Conservation (phyloP, 73 alveolate species). For the Uronychia setigera region DNA sequence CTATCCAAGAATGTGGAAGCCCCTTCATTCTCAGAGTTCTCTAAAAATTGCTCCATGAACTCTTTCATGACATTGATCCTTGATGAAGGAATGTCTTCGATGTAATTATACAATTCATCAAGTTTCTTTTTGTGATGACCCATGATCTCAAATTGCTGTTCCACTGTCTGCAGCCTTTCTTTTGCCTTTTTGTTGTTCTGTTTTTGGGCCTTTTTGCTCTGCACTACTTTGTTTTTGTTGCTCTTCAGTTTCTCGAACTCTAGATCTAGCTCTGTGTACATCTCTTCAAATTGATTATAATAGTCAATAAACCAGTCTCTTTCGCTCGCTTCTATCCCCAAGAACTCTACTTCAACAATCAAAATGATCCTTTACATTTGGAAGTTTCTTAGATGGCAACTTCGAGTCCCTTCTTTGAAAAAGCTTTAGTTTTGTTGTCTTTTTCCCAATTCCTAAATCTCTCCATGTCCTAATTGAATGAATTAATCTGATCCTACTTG, state of each 20-base stretch:
- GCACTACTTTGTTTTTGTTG: background rate
- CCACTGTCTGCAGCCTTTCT: background rate
- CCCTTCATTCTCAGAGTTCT: background rate
- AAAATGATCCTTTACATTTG: no score
- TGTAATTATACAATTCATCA: background rate
- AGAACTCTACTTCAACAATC: no score
- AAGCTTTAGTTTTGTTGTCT: conserved; percentile 59
- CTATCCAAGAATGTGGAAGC: background rate
- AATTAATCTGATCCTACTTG: conserved; percentile 9
- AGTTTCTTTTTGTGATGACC: background rate
- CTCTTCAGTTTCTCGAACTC: background rate
- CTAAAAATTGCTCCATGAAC: background rate
- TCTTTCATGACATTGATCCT: background rate
- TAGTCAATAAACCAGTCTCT: background rate
- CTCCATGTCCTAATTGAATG: conserved; percentile 58
- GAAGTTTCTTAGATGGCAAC: background rate
- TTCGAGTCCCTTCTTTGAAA: conserved; percentile 52
- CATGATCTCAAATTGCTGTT: background rate
- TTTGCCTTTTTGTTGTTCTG: background rate
- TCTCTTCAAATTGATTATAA: background rate
- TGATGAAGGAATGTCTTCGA: background rate
- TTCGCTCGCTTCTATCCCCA: background rate
- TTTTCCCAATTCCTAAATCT: conserved; percentile 55
- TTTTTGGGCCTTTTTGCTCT: background rate
- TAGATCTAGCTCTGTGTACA: background rate